Evolutionary conservation across 139 green algal genomes (phyloP).

Genomic region (Spirogloea muscicola): DNA sequence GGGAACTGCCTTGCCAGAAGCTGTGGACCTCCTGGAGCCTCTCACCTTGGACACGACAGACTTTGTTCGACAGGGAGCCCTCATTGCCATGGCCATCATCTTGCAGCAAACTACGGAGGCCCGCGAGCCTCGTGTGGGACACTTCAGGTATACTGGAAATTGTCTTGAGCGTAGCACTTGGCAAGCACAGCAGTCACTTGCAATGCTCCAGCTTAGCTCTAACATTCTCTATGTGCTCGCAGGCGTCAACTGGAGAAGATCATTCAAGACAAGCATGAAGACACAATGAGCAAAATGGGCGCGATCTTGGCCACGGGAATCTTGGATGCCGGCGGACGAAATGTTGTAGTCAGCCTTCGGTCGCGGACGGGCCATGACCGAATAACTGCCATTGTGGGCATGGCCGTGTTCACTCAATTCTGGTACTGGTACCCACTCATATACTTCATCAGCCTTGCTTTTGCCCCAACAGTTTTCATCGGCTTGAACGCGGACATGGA

Average conservation of each 20-base stretch:
- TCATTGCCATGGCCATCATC: conserved; percentile 88
- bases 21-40: conserved; percentile 78
- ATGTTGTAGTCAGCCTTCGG: conserved; percentile 78
- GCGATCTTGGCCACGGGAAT: conserved; percentile 92
- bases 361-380: conserved; percentile 71
- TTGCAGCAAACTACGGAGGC: conserved; percentile 69
- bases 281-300: conserved; percentile 90
- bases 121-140: conserved; percentile 25
- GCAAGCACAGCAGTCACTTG: neutral
- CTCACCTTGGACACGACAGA: conserved; percentile 80
- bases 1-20: conserved; percentile 74
- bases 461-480: conserved; percentile 84
- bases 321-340: conserved; percentile 89
- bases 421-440: conserved; percentile 98
- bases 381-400: conserved; percentile 77
- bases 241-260: conserved; percentile 73
- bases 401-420: conserved; percentile 94
- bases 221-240: neutral
- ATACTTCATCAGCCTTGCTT: conserved; percentile 83
- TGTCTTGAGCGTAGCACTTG: no score
- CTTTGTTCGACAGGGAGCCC: conserved; percentile 91
- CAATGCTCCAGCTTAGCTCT: no score
- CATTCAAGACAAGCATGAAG: conserved; percentile 88
- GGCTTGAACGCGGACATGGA: conserved; percentile 76
- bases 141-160: conserved; percentile 51